phyloP scores from a whole-genome alignment of 2,329 filamentous ascomycete genomes.

The Phialophora macrospora region DNA sequence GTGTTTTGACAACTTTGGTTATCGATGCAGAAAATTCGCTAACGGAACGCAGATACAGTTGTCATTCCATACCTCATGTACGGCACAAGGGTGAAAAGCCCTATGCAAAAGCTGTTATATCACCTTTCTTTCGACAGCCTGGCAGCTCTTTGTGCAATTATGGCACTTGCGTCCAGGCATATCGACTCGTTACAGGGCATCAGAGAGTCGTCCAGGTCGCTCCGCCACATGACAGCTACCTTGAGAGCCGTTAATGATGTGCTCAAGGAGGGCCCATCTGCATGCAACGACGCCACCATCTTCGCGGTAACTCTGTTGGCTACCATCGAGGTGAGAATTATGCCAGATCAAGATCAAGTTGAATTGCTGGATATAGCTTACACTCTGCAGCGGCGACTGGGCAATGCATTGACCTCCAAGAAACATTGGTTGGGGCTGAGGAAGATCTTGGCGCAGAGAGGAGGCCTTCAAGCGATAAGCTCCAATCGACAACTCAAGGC shows the following conservation, averaged over 20 bases:
- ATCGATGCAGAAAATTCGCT: neutral
- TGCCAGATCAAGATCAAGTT: neutral
- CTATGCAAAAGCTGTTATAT: constrained; percentile 10
- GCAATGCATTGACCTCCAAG: neutral
- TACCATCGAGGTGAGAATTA: neutral
- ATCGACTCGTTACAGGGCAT: constrained; percentile 10
- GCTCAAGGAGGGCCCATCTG: neutral
- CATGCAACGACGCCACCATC: constrained; percentile 5
- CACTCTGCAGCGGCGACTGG: neutral
- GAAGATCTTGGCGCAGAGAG: constrained; percentile 9
- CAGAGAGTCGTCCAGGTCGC: constrained; percentile 1
- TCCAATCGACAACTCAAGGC: constrained; percentile 1
- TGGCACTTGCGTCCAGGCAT: constrained; percentile 4
- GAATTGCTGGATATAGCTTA: neutral
- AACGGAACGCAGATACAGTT: constrained; percentile 6
- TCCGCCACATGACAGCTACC: constrained; percentile 3
- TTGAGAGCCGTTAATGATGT: constrained; percentile 1
- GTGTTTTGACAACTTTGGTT: neutral
- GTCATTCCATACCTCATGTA: constrained; percentile 7
- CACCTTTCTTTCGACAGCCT: neutral
- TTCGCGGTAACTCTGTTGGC: constrained; percentile 5
- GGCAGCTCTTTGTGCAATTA: constrained; percentile 1
- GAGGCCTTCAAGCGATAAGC: constrained; percentile 2
- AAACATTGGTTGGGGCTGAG: constrained; percentile 14
- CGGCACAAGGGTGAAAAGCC: neutral